Percentiles rank a stretch among this genome's conserved stretches.
These are phyloP conservation scores for Solanum etuberosum DNA, from an alignment of 257 asterid genomes.

Conservation along the genomic window DNA sequence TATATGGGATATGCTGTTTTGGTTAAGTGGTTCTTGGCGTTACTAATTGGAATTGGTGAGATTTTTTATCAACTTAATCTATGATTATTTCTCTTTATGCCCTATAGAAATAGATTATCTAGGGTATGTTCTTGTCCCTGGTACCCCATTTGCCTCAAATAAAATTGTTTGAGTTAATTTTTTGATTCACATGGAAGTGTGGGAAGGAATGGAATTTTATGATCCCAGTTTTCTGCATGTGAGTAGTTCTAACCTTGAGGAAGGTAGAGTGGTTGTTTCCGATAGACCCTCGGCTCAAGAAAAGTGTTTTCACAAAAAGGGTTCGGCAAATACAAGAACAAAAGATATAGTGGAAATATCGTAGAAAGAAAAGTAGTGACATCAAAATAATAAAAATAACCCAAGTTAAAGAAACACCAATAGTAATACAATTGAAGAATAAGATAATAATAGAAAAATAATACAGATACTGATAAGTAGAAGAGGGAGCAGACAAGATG, in stretches of 20 bases:
- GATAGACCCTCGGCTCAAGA: background rate
- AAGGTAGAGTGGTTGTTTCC: background rate
- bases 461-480: background rate
- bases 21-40: constrained; percentile 86
- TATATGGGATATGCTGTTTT: constrained; percentile 64
- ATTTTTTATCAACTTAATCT: background rate
- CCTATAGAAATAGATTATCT: background rate
- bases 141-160: background rate
- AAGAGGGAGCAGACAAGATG: background rate
- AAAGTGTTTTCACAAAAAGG: background rate
- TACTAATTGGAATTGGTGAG: constrained; percentile 92
- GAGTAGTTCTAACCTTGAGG: background rate
- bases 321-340: background rate
- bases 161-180: constrained; percentile 50
- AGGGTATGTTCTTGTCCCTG: background rate
- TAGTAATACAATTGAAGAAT: background rate
- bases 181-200: background rate
- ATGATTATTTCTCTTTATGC: background rate
- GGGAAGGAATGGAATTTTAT: background rate
- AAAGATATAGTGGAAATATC: background rate
- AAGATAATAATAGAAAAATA: background rate
- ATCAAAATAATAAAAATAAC: background rate
- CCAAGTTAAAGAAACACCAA: background rate
- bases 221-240: background rate
- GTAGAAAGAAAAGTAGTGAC: background rate